A percentile compares a stretch with the other conserved stretches of the same genome.
Conservation (phyloP, 768 basidiomycete genomes). For the Lactarius vividus region DNA sequence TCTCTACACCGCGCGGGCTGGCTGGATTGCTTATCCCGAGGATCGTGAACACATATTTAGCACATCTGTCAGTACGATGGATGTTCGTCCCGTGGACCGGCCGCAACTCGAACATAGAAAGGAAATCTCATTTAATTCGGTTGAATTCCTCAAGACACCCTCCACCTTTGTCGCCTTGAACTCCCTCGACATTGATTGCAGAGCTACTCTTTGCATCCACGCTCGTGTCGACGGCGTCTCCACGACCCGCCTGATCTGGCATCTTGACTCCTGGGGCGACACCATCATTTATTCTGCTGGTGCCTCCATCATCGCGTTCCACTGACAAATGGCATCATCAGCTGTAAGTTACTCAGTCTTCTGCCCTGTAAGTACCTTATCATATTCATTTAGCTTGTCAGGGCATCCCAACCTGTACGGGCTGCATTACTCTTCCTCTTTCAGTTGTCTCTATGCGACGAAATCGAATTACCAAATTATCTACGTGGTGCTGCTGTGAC, state of each 20-base stretch:
- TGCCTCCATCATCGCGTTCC: not conserved
- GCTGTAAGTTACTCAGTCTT: not conserved
- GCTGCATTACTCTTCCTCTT: no score
- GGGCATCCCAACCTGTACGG: no score
- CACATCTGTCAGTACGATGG: not conserved
- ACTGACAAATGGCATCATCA: not conserved
- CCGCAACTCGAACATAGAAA: not conserved
- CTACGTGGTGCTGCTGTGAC: no score
- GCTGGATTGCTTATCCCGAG: not conserved
- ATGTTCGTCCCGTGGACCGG: no score
- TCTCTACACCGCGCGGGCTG: not conserved
- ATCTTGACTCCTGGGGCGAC: not conserved
- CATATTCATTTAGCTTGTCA: not conserved
- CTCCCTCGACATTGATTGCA: not conserved
- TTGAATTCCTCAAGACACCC: not conserved
- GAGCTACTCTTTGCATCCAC: not conserved
- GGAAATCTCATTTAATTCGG: not conserved
- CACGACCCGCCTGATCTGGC: not conserved
- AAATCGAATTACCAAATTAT: no score
- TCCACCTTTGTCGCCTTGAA: not conserved
- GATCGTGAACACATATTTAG: not conserved
- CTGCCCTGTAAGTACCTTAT: not conserved
- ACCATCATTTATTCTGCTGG: not conserved
- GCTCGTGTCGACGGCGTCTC: not conserved
- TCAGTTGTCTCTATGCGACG: no score